phyloP scores from a whole-genome alignment of 176 grass and related monocot genomes.

The Oryza meridionalis region DNA sequence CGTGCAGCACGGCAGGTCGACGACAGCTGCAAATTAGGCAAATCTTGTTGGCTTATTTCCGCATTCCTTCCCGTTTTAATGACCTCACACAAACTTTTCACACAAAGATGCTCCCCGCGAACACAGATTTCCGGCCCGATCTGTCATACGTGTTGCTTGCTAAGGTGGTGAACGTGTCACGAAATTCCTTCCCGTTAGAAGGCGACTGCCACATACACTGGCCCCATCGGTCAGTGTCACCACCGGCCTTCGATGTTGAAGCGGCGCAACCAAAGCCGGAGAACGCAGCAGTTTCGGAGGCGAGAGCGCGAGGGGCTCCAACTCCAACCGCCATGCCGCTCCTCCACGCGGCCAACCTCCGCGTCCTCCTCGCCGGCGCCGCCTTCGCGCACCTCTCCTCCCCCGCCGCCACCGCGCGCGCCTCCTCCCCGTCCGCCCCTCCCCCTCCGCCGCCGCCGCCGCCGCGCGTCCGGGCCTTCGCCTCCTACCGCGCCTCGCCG shows the following conservation, averaged over 20 bases:
- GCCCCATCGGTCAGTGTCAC: background rate
- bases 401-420: constrained; percentile 10
- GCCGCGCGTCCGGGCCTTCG: constrained; percentile 43
- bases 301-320: background rate
- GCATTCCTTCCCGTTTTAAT: background rate
- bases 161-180: background rate
- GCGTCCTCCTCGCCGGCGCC: constrained; percentile 64
- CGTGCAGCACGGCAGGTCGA: background rate
- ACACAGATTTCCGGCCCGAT: background rate
- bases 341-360: constrained; percentile 55
- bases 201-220: background rate
- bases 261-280: background rate
- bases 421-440: constrained; percentile 14
- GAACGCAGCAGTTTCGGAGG: background rate
- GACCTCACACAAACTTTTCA: background rate
- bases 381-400: constrained; percentile 47
- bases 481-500: constrained; percentile 34
- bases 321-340: constrained; percentile 48
- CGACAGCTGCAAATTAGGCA: background rate
- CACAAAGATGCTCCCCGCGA: background rate
- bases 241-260: background rate
- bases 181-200: background rate
- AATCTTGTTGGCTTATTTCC: background rate
- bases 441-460: background rate
- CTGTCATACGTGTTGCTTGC: background rate